A percentile compares a stretch with the other conserved stretches of the same genome.
Evolutionary conservation across 345 rosid genomes (phyloP).

Genomic region (Eucalyptus decipiens): DNA sequence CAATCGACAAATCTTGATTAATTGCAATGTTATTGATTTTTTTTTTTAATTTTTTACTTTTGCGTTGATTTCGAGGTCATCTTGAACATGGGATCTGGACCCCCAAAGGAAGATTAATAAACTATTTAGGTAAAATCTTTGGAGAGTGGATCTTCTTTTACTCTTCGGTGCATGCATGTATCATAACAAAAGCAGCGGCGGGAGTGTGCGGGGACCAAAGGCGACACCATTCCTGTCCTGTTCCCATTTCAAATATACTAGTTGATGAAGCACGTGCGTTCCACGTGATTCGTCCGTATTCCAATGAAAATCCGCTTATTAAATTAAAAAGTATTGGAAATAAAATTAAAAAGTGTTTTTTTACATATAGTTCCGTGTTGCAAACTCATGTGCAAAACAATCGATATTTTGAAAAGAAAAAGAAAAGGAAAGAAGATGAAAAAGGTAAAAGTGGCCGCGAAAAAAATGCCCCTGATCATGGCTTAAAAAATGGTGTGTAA

Average conservation of each 20-base stretch:
- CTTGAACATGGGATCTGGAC: background rate
- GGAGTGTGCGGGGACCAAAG: background rate
- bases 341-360: background rate
- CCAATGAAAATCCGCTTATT: background rate
- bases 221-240: background rate
- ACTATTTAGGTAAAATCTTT: background rate
- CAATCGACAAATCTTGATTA: background rate
- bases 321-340: background rate
- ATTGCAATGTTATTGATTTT: background rate
- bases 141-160: background rate
- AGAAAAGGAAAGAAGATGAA: background rate
- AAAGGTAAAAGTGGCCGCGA: background rate
- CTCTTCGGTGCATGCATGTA: background rate
- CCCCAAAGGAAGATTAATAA: background rate
- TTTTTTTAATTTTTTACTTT: accelerated
- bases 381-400: background rate
- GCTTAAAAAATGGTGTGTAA: background rate
- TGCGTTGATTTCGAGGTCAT: background rate
- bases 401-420: background rate
- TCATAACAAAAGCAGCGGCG: background rate
- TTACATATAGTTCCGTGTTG: background rate
- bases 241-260: background rate
- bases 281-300: background rate
- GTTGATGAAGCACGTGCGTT: background rate
- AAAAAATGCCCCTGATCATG: background rate